Evolutionary conservation across 208 protist species (phyloP).

Genomic region (Polymyxa betae): DNA sequence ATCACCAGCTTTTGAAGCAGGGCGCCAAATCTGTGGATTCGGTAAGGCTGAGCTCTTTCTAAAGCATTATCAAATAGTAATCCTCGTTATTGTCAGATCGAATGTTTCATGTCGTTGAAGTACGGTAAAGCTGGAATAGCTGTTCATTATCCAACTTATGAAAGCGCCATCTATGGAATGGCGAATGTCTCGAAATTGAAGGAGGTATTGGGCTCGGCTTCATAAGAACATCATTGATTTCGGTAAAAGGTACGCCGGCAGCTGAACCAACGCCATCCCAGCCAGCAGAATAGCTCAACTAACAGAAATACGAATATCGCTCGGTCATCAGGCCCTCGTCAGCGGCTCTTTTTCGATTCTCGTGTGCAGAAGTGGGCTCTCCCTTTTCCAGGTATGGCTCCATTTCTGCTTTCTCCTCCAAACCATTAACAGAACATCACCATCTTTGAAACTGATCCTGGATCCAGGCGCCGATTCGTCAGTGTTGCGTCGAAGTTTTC

Average conservation of each 20-base stretch:
- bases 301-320: not conserved
- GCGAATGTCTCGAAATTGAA: not conserved
- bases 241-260: not conserved
- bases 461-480: not conserved
- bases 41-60: not conserved
- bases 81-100: not conserved
- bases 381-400: not conserved
- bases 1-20: not conserved
- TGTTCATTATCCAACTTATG: constrained; percentile 30
- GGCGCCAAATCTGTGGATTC: not conserved
- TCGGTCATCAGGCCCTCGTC: too few relatives aligned
- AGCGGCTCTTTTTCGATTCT: not conserved
- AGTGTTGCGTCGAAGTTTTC: not conserved
- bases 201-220: not conserved
- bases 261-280: not conserved
- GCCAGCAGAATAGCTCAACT: not conserved
- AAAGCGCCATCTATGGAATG: constrained; percentile 13
- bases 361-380: not conserved
- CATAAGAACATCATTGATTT: not conserved
- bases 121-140: not conserved
- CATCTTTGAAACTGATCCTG: not conserved
- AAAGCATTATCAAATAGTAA: not conserved
- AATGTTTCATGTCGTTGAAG: constrained; percentile 3
- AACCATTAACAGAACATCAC: not conserved
- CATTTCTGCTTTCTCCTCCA: not conserved